Evolutionary conservation across 805 yeast genomes (phyloP).

Genomic region (Starmera dryadoides): DNA sequence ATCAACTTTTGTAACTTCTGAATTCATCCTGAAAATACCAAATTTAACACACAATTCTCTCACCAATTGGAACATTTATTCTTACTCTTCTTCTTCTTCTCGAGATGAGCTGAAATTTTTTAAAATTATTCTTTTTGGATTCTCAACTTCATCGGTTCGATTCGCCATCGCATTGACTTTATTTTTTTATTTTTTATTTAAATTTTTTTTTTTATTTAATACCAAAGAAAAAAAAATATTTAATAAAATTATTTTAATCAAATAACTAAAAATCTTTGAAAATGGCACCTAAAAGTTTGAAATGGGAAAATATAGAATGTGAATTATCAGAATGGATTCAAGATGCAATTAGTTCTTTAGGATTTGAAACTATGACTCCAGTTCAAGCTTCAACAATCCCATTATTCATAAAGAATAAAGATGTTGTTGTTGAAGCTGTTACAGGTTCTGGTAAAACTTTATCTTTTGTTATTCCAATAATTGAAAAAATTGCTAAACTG

Average conservation of each 20-base stretch:
- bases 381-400: conserved; percentile 97
- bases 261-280: background rate
- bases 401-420: conserved; percentile 72
- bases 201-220: conserved; percentile 3
- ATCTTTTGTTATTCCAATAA: conserved; percentile 78
- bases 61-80: too few species aligned
- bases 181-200: background rate
- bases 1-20: conserved; percentile 8
- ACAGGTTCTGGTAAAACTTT: conserved; percentile 98
- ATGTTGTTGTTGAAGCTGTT: conserved; percentile 94
- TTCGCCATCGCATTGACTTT: background rate
- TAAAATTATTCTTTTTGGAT: background rate
- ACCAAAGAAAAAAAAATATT: background rate
- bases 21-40: background rate
- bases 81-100: too few species aligned
- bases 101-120: background rate
- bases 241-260: background rate
- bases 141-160: background rate
- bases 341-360: conserved; percentile 64
- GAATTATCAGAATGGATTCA: conserved; percentile 61
- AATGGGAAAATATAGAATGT: conserved; percentile 52
- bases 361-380: conserved; percentile 84
- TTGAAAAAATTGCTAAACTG: conserved; percentile 50
- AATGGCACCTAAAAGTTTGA: conserved; percentile 34
- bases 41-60: background rate